Percentiles rank a stretch among this genome's conserved stretches.
phyloP scores from a whole-genome alignment of 176 grass and related monocot species.

The Leersia perrieri region DNA sequence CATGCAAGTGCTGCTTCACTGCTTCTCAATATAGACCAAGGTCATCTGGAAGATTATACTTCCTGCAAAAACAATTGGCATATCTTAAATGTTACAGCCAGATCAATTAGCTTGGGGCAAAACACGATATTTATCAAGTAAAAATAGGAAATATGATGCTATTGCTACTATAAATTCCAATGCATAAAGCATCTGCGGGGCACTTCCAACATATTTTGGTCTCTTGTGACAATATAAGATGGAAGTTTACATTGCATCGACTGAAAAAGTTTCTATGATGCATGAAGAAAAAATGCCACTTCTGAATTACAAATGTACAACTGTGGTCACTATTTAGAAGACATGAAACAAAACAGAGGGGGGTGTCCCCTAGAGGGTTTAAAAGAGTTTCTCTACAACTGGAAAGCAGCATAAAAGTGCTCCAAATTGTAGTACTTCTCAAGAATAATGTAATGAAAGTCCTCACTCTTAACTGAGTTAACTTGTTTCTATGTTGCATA shows the following conservation, averaged over 20 bases:
- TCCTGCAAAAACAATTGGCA: slow-evolving; percentile 32
- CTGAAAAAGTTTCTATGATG: background rate
- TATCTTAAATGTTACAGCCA: background rate
- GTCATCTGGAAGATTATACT: background rate
- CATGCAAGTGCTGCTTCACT: background rate
- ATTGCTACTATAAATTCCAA: background rate
- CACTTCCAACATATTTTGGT: background rate
- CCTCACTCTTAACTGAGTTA: background rate
- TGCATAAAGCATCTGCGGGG: background rate
- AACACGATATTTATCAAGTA: background rate
- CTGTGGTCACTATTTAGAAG: too few relatives aligned
- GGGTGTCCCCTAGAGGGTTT: too few relatives aligned
- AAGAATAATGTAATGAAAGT: background rate
- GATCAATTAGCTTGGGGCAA: background rate
- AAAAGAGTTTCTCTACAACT: too few relatives aligned
- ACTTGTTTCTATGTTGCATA: too few relatives aligned
- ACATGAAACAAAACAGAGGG: too few relatives aligned
- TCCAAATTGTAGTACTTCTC: background rate
- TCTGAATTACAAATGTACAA: background rate
- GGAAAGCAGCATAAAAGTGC: slow-evolving; percentile 19
- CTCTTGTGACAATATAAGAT: background rate
- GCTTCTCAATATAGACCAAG: background rate
- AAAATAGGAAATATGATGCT: background rate
- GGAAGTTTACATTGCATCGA: background rate
- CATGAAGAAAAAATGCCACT: background rate